Base-by-base conservation (phyloP, 1,284 basidiomycete genomes). In the Vanrija pseudolonga region DNA sequence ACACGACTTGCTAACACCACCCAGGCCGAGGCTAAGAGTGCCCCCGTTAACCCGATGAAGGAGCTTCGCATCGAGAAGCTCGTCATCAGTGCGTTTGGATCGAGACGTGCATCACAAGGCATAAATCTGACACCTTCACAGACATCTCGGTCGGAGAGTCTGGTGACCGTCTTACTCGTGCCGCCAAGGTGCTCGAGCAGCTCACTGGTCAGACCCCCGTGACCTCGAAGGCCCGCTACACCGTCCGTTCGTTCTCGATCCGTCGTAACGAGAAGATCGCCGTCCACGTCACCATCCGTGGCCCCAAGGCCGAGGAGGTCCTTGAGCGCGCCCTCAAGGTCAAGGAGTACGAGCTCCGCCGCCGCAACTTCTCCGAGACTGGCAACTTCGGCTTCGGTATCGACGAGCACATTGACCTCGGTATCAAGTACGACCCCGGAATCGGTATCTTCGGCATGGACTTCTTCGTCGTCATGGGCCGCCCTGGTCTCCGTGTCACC, bases 241-340 rank as follows among this genome's bases (percentile, higher is more conserved):
- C 96, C 72, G 92, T 98, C 80, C 93, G 95, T 74, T 90, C 90
- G 56, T 98, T 98, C 82, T 89, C 91, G 78, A 98, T 99, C 83
- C 90, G 96, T 78, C 90, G 95, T 83, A 98, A 99, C 84, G 96
- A 99, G 82, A 98, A 98, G 86, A 98, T 98, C 76, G 96, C 96
- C 54, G 90, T 89, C 70, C 95, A 98, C 82, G 95, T 98, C 76
- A 98, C 95, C 76, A 96, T 98, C 81, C 92, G 95, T 67, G 95
- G 95, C 48, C 95, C 95, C 72, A 98, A 98, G 82, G 95, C 95
- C 50, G 95, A 98, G 85, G 95, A 98, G 80, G 98, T 96, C 78
- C 84, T 98, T 71, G 96, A 98, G 84, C 92, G 96, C 74, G 95
- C 93, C 51, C 84, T 98, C 76, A 98, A 98, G 82, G 95, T 98